These are phyloP conservation scores for Ganoderma multipileum DNA, from an alignment of 1,284 basidiomycete species.

Conservation along the genomic window DNA sequence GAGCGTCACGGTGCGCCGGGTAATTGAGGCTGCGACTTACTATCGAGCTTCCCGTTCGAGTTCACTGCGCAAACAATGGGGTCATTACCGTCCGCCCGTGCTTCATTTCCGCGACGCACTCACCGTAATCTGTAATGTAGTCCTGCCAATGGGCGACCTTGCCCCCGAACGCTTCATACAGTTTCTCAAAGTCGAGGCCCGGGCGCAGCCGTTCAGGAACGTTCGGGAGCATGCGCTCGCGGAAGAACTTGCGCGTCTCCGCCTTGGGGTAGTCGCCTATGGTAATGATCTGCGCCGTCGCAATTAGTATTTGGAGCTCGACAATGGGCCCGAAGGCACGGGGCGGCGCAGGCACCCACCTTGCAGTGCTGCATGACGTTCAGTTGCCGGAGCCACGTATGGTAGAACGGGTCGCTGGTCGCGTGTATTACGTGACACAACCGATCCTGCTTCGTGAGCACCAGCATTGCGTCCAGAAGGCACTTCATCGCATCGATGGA, in stretches of 20 bases:
- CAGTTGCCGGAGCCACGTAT: slow-evolving; percentile 78
- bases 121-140: slow-evolving; percentile 74
- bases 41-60: slow-evolving; percentile 42
- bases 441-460: slow-evolving; percentile 84
- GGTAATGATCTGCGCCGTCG: slow-evolving; percentile 64
- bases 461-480: slow-evolving; percentile 82
- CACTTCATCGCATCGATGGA: slow-evolving; percentile 83
- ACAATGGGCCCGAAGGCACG: neutral
- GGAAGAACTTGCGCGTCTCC: slow-evolving; percentile 71
- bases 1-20: slow-evolving; percentile 13
- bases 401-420: slow-evolving; percentile 85
- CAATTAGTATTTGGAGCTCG: slow-evolving; percentile 5
- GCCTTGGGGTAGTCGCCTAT: slow-evolving; percentile 79
- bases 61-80: slow-evolving; percentile 37
- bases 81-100: slow-evolving; percentile 4
- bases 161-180: slow-evolving; percentile 83
- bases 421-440: slow-evolving; percentile 85
- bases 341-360: slow-evolving; percentile 42
- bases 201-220: slow-evolving; percentile 64
- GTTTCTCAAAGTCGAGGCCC: slow-evolving; percentile 68
- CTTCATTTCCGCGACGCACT: slow-evolving; percentile 23
- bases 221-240: slow-evolving; percentile 63
- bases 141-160: slow-evolving; percentile 84
- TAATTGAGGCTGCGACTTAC: slow-evolving; percentile 42
- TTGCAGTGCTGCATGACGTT: slow-evolving; percentile 85